Evolutionary conservation across 805 yeast genomes (phyloP).

Genomic region (Ogataea pilisensis): DNA sequence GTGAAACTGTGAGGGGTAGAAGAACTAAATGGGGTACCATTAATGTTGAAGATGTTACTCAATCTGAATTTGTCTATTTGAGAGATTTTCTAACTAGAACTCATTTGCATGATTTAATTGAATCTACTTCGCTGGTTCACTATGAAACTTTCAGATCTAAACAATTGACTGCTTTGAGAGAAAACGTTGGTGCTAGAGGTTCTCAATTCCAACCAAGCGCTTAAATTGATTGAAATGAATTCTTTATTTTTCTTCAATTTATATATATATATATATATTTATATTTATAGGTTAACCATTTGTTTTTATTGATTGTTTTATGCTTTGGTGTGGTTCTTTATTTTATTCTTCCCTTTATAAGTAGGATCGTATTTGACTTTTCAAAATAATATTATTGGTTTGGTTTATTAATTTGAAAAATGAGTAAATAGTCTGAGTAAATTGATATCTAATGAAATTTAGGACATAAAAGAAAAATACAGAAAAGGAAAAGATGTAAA

Average conservation of each 20-base stretch:
- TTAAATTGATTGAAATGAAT: neutral
- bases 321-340: no score
- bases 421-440: no score
- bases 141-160: slow-evolving; percentile 92
- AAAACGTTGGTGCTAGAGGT: slow-evolving; percentile 58
- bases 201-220: slow-evolving; percentile 26
- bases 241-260: neutral
- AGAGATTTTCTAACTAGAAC: slow-evolving; percentile 94
- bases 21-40: slow-evolving; percentile 92
- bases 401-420: no score
- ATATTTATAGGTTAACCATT: no score
- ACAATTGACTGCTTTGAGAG: slow-evolving; percentile 90
- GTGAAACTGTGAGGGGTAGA: slow-evolving; percentile 82
- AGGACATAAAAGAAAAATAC: no score
- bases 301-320: no score
- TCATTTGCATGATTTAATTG: slow-evolving; percentile 92
- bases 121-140: slow-evolving; percentile 81
- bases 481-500: no score
- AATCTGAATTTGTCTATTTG: slow-evolving; percentile 92
- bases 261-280: no score
- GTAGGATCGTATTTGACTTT: no score
- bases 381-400: no score
- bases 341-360: no score
- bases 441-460: no score
- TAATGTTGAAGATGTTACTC: slow-evolving; percentile 89